Conservation (phyloP, 1,284 basidiomycete genomes). For the Neolentinus lepideus region DNA sequence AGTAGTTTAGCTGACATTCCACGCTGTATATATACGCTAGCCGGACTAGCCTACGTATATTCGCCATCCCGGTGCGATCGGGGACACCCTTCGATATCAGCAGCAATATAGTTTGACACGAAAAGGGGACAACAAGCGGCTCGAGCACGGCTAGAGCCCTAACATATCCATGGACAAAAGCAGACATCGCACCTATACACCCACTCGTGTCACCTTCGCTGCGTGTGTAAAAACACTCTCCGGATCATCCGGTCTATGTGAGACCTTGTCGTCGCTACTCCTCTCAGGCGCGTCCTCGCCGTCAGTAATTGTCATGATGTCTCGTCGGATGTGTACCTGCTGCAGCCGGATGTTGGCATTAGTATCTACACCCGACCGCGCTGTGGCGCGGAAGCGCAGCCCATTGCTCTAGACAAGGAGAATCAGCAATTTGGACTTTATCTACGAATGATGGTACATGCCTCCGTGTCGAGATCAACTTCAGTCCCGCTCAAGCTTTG, state of each 20-base stretch:
- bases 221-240: background rate
- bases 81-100: no score
- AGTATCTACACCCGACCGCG: background rate
- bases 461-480: background rate
- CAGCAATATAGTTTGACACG: no score
- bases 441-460: background rate
- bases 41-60: no score
- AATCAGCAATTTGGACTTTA: no score
- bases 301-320: background rate
- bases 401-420: background rate
- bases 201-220: background rate
- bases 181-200: background rate
- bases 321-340: background rate
- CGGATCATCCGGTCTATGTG: background rate
- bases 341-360: background rate
- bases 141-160: no score
- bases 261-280: background rate
- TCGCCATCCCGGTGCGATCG: no score
- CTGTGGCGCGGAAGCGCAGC: background rate
- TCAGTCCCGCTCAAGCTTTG: background rate
- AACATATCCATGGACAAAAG: no score
- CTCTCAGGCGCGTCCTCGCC: background rate
- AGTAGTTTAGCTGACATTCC: no score
- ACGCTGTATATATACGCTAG: no score
- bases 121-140: no score